Percentiles rank a stretch among this genome's conserved stretches.
Evolutionary conservation across 805 yeast genomes (phyloP).

Genomic region (Candida orba): DNA sequence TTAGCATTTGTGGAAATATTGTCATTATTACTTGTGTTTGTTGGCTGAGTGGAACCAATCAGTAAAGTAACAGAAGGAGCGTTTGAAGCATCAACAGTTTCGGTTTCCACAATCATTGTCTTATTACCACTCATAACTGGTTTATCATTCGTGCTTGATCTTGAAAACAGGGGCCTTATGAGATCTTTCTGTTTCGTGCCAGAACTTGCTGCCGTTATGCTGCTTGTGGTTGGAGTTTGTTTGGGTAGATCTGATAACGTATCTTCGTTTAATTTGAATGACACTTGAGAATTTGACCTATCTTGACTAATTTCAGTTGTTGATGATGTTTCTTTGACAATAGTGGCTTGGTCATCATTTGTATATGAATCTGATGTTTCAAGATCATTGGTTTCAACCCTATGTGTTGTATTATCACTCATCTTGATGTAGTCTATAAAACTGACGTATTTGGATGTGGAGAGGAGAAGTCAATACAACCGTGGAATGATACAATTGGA

Average conservation of each 20-base stretch:
- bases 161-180: slow-evolving; percentile 20
- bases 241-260: background rate
- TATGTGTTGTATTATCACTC: no score
- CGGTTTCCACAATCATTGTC: slow-evolving; percentile 53
- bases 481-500: no score
- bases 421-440: no score
- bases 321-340: no score
- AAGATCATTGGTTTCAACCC: no score
- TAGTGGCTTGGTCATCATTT: no score
- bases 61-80: slow-evolving; percentile 22
- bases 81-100: slow-evolving; percentile 45
- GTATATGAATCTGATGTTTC: no score
- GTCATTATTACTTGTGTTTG: no score
- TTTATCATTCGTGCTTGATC: slow-evolving; percentile 21
- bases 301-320: no score
- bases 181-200: slow-evolving; percentile 17
- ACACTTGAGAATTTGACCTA: slow-evolving; percentile 4
- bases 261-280: slow-evolving; percentile 1
- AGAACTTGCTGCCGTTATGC: background rate
- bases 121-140: slow-evolving; percentile 16
- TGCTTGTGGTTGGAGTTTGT: background rate
- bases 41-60: slow-evolving; percentile 5
- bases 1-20: slow-evolving; percentile 5
- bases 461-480: no score
- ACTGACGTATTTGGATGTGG: no score